Base-by-base conservation (phyloP, 306 rosid species). In the Lablab purpureus region DNA sequence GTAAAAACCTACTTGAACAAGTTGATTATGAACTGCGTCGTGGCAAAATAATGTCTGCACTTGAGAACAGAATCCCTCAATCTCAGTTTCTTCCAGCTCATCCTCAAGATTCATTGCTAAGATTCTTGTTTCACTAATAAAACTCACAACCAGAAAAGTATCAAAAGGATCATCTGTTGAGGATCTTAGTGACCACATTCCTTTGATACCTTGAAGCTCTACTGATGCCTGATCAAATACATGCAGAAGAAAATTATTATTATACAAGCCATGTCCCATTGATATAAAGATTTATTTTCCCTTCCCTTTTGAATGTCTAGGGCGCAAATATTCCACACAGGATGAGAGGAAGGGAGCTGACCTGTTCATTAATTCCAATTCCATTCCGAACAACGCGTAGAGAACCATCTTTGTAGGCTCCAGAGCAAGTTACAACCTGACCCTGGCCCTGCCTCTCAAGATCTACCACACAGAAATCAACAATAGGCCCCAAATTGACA, bases 381-480 rank as follows among this genome's bases (percentile, higher is more conserved):
- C 98, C 99, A 76, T 96, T 96, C 50, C 97, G 90, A 80, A 93
- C 96, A 28, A 93, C 88, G 12, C 99, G 99, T 34, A 96, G 99
- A 85, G 99, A 96, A 82, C 99, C 99, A 70, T 96, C 99, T 88
- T 91, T 96, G 86, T 81, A 96, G 78, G 99, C 98, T 68, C 99
- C 99, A 75, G 99, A 96, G 87, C 99, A 96, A 69, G 99, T 93
- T 58, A 96, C 99, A 75, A 96, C 99, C 91, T 96, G 99, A 58
- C 97, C 99, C 85, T 96, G 99, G 64, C 98, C 99, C 91, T 96
- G 99, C 87, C 99, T 91, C 80, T 96, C 99, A 71, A 93, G 97
- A 87, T 96, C 99, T 75, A 96, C 98, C 71, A 96, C 98, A 80
- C 98, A 96, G 78, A 96, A 90, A 87, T 96, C 99, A 79, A 88